Conservation (phyloP, 257 asterid species). For the Gardenia jasminoides region DNA sequence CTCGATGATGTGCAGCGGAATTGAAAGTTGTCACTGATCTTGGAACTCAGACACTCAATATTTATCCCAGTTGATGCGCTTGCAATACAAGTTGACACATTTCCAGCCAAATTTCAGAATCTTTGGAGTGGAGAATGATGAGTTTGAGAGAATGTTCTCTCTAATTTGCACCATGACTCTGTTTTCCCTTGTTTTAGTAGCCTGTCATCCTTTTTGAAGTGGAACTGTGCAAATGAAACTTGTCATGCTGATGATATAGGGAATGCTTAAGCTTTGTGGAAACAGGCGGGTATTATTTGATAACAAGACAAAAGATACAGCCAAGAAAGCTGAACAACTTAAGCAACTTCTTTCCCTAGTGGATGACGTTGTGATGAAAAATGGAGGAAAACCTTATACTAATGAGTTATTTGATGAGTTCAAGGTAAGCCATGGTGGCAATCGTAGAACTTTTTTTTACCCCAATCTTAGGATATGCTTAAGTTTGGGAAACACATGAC, state of each 20-base stretch:
- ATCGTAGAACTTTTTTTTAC: background rate
- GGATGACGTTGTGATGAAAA: conserved; percentile 41
- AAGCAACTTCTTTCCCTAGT: conserved; percentile 49
- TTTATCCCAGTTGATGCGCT: too few species aligned
- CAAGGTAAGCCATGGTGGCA: conserved; percentile 32
- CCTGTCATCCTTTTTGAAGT: background rate
- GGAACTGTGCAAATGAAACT: background rate
- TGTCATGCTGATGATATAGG: conserved; percentile 31
- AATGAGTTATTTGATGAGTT: conserved; percentile 48
- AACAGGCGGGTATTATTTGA: conserved; percentile 66
- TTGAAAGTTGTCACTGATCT: background rate
- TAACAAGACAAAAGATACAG: conserved; percentile 51
- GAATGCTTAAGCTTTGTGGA: conserved; percentile 54
- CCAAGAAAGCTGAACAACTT: conserved; percentile 17
- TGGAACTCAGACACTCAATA: background rate
- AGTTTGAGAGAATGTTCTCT: too few species aligned
- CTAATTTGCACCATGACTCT: background rate
- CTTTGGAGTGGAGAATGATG: too few species aligned
- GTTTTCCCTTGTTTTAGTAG: background rate
- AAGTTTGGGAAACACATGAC: background rate
- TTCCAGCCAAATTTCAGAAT: too few species aligned
- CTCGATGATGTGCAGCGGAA: background rate
- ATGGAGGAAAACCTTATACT: conserved; percentile 60
- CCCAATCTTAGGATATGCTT: background rate
- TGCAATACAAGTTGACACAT: too few species aligned